A percentile compares a stretch with the other conserved stretches of the same genome.
These are phyloP conservation scores for Blakeslea trispora DNA, from an alignment of 371 early-diverging fungal species.

Conservation along the genomic window DNA sequence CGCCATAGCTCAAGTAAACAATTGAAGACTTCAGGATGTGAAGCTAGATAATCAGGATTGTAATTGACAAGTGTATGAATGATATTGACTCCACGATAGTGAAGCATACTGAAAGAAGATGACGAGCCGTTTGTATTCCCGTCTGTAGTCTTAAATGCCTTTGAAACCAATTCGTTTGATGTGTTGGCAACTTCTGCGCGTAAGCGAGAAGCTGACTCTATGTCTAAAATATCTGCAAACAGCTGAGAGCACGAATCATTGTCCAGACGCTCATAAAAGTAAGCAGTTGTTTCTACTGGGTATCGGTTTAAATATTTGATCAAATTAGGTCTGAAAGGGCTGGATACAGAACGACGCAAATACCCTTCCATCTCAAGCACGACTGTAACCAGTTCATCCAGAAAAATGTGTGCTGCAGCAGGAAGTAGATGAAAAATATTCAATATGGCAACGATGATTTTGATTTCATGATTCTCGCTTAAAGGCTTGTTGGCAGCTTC, in stretches of 20 bases:
- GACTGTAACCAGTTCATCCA: slow-evolving; percentile 86
- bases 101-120: slow-evolving; percentile 16
- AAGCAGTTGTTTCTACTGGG: slow-evolving; percentile 79
- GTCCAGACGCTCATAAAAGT: slow-evolving; percentile 78
- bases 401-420: slow-evolving; percentile 86
- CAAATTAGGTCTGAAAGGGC: slow-evolving; percentile 92
- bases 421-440: slow-evolving; percentile 94
- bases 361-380: slow-evolving; percentile 85
- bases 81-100: slow-evolving; percentile 68
- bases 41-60: slow-evolving; percentile 64
- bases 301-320: slow-evolving; percentile 90
- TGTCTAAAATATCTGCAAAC: slow-evolving; percentile 70
- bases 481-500: slow-evolving; percentile 80
- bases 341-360: slow-evolving; percentile 79
- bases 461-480: slow-evolving; percentile 88
- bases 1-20: slow-evolving; percentile 59
- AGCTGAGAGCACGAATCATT: slow-evolving; percentile 59
- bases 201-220: slow-evolving; percentile 66
- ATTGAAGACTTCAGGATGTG: slow-evolving; percentile 51
- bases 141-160: slow-evolving; percentile 48
- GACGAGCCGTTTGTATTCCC: slow-evolving; percentile 19
- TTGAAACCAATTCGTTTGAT: slow-evolving; percentile 56
- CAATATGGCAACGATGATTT: slow-evolving; percentile 92
- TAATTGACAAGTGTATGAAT: slow-evolving; percentile 59
- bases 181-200: slow-evolving; percentile 70